Evolutionary conservation across 1,284 basidiomycete species (phyloP).

Genomic region (Ceratobasidium sp.): DNA sequence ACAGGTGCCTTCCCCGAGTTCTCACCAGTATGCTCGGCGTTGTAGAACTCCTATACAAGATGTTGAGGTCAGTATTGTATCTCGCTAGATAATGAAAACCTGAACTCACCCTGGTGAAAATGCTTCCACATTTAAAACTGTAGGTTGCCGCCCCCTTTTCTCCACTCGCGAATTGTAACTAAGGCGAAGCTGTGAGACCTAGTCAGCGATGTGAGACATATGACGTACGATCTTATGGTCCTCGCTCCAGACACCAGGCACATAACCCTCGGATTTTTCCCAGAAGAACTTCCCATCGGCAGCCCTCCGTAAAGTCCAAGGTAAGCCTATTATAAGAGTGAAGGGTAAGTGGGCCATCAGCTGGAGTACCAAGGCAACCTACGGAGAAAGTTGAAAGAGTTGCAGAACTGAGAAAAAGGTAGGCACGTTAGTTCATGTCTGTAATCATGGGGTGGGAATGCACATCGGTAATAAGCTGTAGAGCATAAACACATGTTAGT

Average conservation of each 20-base stretch:
- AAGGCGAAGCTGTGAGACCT: neutral
- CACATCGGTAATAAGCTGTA: neutral
- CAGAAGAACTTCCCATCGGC: neutral
- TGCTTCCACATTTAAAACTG: neutral
- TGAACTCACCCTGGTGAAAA: constrained; percentile 1
- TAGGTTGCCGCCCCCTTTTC: neutral
- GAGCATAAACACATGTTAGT: neutral
- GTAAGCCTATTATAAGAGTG: neutral
- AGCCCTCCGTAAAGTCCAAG: neutral
- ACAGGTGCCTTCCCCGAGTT: neutral
- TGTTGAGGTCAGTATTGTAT: neutral
- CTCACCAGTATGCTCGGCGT: neutral
- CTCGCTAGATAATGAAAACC: no score
- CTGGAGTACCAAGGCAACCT: neutral
- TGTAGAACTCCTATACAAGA: constrained; percentile 2
- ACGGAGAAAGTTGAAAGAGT: neutral
- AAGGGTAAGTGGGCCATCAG: no score
- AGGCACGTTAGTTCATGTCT: neutral
- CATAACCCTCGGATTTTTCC: neutral
- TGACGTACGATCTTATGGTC: neutral
- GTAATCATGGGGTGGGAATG: neutral
- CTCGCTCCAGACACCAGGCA: neutral
- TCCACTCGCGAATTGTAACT: constrained; percentile 1
- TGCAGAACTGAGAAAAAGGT: neutral
- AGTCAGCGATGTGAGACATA: neutral